A percentile compares a stretch with the other conserved stretches of the same genome.
phyloP scores from a whole-genome alignment of 2,329 filamentous ascomycete genomes.

The Dryadomyces sulphureus region DNA sequence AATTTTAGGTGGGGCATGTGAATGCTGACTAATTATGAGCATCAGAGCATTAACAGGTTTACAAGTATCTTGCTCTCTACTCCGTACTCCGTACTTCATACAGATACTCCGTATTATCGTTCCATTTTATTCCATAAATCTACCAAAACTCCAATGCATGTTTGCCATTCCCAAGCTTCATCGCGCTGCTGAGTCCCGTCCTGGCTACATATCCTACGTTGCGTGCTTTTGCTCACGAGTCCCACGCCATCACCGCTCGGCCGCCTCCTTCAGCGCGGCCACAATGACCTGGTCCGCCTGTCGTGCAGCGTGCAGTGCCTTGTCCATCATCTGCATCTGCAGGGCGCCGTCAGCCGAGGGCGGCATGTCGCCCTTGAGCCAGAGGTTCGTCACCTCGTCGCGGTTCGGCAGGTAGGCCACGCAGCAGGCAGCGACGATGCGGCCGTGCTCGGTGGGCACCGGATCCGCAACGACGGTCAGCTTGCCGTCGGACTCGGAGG shows the following conservation, averaged over 20 bases:
- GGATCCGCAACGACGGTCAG: slow-evolving; percentile 57
- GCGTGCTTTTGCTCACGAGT: not conserved
- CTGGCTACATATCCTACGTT: not conserved
- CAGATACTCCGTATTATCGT: no score
- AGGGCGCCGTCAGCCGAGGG: slow-evolving; percentile 22
- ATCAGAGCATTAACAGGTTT: no score
- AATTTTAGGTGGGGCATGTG: not conserved
- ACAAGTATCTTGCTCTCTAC: no score
- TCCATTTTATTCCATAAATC: no score
- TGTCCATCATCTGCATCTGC: slow-evolving; percentile 26
- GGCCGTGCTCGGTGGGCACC: slow-evolving; percentile 62
- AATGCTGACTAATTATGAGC: not conserved
- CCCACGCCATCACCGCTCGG: not conserved
- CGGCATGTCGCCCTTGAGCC: slow-evolving; percentile 63
- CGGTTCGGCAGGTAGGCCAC: slow-evolving; percentile 76
- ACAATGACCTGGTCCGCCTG: slow-evolving; percentile 27
- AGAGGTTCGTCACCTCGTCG: slow-evolving; percentile 88
- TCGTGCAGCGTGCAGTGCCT: slow-evolving; percentile 25
- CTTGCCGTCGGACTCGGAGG: slow-evolving; percentile 10
- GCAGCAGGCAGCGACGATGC: slow-evolving; percentile 70
- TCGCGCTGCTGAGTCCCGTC: not conserved
- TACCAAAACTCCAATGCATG: no score
- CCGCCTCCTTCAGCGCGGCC: slow-evolving; percentile 23
- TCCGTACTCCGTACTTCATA: no score
- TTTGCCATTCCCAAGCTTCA: no score